Evolutionary conservation across 2,329 filamentous ascomycete species (phyloP), one percentile per base, ranked within the genome.

Genomic region (Fusarium longipes): DNA sequence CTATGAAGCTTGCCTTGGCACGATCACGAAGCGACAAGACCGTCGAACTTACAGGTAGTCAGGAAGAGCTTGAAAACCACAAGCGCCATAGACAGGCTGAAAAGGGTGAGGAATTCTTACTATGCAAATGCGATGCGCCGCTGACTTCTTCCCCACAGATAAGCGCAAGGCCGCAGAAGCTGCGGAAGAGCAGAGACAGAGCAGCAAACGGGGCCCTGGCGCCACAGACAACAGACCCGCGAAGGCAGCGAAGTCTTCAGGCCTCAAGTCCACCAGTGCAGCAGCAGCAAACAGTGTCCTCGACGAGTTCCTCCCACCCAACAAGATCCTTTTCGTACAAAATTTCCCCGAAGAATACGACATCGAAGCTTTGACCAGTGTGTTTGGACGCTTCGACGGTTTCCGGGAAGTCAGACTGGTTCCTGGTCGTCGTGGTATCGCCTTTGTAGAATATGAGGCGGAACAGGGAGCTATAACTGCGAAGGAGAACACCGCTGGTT

Each of bases 241-340:
- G 54, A 95, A 95, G 82, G 84, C 89, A 17, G 85, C 87, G n/a
- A 77, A 76, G 38, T 70, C 76, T 6, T 75, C 77, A 1, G 92
- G 92, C 32, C 87, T 95, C 81, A 96, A 96, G 77, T 87, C 92
- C 7, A 91, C 90, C 2, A 88, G 87, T 58, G 85, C 88, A 8
- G 84, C 88, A 15, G 84, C 88, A 2, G 84, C 90, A 5, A 85
- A 91, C 12, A 90, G 93, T 55, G 90, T 98, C 18, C 93, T 94
- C n/a, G 96, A 98, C 86, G 96, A 99, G 81, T 98, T 97, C 79
- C 87, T 98, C 6, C 95, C 95, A 6, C 95, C 96, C 33, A 98
- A 98, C 87, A 97, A 97, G 83, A 97, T 93, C 70, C 86, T 99
- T 33, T 97, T 98, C 81, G 83, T 98, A 63, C 93, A 96, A 82